Percentiles rank a stretch among this genome's conserved stretches.
phyloP scores from a whole-genome alignment of 352 stramenopile genomes.

The Nothophytophthora sp. region DNA sequence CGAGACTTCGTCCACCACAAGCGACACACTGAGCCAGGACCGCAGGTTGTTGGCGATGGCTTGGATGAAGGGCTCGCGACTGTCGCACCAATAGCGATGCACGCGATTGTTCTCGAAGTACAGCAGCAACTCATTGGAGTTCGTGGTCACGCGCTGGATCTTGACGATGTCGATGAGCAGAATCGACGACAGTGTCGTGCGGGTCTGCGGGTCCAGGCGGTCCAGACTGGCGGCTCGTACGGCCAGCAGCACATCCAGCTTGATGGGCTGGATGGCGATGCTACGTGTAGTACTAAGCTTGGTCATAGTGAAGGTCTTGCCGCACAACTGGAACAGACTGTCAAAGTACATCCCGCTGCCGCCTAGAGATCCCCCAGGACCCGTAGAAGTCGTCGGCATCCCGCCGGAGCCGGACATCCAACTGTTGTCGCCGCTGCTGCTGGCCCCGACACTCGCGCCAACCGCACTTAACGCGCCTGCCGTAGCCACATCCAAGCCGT shows the following conservation, averaged over 20 bases:
- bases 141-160: conserved; percentile 83
- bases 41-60: conserved; percentile 86
- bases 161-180: conserved; percentile 89
- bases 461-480: conserved; percentile 43
- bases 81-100: conserved; percentile 87
- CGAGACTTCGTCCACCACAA: conserved; percentile 84
- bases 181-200: conserved; percentile 79
- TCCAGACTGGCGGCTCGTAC: conserved; percentile 81
- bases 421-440: conserved; percentile 39
- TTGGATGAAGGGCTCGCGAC: conserved; percentile 86
- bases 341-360: conserved; percentile 87
- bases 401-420: conserved; percentile 25
- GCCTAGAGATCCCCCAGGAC: conserved; percentile 13
- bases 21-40: conserved; percentile 79
- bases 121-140: conserved; percentile 80
- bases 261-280: conserved; percentile 64
- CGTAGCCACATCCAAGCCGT: conserved; percentile 51
- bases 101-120: conserved; percentile 90
- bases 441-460: conserved; percentile 28
- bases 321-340: conserved; percentile 84
- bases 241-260: conserved; percentile 70
- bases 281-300: conserved; percentile 85
- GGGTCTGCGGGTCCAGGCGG: conserved; percentile 63
- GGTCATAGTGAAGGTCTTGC: conserved; percentile 84
- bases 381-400: conserved; percentile 3